These are phyloP conservation scores for Heterobasidion irregulare DNA, from an alignment of 1,284 basidiomycete species.

Conservation along the genomic window DNA sequence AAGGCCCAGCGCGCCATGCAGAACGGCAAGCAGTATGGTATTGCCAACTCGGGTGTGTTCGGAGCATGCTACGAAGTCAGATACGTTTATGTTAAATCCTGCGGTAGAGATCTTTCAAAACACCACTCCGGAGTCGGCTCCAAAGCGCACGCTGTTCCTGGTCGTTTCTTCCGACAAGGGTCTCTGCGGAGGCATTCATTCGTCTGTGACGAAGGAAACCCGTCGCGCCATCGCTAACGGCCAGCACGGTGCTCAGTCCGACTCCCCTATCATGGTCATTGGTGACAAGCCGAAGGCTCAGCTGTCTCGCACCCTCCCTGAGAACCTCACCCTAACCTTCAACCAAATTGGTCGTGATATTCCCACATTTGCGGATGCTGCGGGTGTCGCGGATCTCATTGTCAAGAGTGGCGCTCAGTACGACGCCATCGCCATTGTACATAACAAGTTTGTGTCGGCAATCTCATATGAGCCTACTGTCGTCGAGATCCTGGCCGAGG, in stretches of 20 bases:
- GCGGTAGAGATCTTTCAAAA: constrained; percentile 77
- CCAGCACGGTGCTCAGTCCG: constrained; percentile 46
- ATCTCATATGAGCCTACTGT: constrained; percentile 84
- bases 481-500: constrained; percentile 77
- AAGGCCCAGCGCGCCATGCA: constrained; percentile 96
- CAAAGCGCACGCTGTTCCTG: constrained; percentile 79
- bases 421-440: constrained; percentile 84
- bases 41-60: constrained; percentile 83
- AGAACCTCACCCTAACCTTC: constrained; percentile 83
- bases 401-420: constrained; percentile 81
- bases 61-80: neutral
- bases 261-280: constrained; percentile 76
- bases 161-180: constrained; percentile 98
- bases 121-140: constrained; percentile 51
- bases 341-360: constrained; percentile 98
- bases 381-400: constrained; percentile 90
- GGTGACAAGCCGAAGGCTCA: constrained; percentile 99
- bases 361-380: constrained; percentile 95
- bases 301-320: constrained; percentile 60
- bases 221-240: constrained; percentile 56
- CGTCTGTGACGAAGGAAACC: constrained; percentile 87
- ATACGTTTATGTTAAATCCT: neutral
- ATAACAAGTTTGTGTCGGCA: constrained; percentile 95
- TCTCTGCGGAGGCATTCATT: constrained; percentile 99
- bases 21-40: constrained; percentile 90